Evolutionary conservation across 768 basidiomycete genomes (phyloP).

Genomic region (Lentinula raphanica): DNA sequence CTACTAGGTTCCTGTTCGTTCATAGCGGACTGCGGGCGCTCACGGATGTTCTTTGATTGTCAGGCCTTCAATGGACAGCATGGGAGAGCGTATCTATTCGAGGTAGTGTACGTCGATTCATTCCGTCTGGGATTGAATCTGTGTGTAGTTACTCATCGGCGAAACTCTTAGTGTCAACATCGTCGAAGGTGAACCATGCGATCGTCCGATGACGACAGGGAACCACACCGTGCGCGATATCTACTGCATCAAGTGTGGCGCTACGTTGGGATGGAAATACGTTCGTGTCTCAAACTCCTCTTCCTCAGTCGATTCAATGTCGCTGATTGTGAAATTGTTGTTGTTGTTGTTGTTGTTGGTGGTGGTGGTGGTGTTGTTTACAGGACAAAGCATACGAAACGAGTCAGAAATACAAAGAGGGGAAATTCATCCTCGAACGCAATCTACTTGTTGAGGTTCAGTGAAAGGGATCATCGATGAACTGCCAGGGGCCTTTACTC

Average conservation of each 20-base stretch:
- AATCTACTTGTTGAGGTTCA: slow-evolving; percentile 85
- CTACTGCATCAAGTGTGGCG: slow-evolving; percentile 85
- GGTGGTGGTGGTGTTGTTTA: slow-evolving; percentile 7
- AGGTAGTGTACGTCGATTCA: slow-evolving; percentile 67
- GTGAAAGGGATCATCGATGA: too few species aligned
- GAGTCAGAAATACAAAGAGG: slow-evolving; percentile 96
- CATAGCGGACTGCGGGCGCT: not conserved
- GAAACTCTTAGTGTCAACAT: slow-evolving; percentile 78
- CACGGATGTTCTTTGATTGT: slow-evolving; percentile 9
- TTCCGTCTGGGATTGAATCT: slow-evolving; percentile 7
- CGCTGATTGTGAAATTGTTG: too few species aligned
- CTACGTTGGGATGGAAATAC: slow-evolving; percentile 96
- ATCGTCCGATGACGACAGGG: slow-evolving; percentile 95
- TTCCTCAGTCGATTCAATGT: too few species aligned
- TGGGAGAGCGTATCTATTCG: slow-evolving; percentile 91
- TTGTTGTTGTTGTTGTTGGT: too few species aligned
- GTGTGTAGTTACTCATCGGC: slow-evolving; percentile 13
- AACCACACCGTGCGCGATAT: slow-evolving; percentile 96
- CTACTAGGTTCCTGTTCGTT: not conserved
- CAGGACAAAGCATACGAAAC: slow-evolving; percentile 90
- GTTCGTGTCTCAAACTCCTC: slow-evolving; percentile 44
- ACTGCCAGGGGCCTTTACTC: too few species aligned
- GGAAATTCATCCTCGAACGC: slow-evolving; percentile 95
- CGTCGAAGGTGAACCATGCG: slow-evolving; percentile 81
- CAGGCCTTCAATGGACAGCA: slow-evolving; percentile 99